Evolutionary conservation across 805 yeast species (phyloP).

Genomic region (Saturnispora zaruensis): DNA sequence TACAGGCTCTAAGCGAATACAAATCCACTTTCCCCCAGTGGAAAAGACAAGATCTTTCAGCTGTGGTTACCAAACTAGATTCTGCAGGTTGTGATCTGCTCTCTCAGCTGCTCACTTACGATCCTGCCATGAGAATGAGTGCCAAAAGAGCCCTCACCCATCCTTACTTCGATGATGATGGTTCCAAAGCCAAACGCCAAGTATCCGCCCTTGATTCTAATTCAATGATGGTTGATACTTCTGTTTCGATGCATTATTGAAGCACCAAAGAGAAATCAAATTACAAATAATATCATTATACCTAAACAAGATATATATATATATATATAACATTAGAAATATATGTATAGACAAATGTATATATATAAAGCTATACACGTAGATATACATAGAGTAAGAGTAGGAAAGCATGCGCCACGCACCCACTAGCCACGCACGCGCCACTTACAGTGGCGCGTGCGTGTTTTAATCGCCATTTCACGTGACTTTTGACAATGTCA

Average conservation of each 20-base stretch:
- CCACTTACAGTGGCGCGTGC: neutral
- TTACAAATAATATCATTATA: neutral
- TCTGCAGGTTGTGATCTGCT: slow-evolving; percentile 76
- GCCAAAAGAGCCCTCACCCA: slow-evolving; percentile 89
- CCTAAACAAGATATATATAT: neutral
- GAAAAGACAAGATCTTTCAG: slow-evolving; percentile 63
- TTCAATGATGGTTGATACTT: slow-evolving; percentile 6
- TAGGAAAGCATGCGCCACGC: neutral
- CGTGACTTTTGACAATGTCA: neutral
- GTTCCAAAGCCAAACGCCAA: slow-evolving; percentile 23
- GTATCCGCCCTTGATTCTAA: slow-evolving; percentile 12
- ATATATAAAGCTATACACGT: no score
- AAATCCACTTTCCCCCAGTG: slow-evolving; percentile 91
- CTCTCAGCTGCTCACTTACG: slow-evolving; percentile 73
- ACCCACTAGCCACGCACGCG: neutral
- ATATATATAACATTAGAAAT: neutral
- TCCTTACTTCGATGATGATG: slow-evolving; percentile 57
- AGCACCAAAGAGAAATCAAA: neutral
- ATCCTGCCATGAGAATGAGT: slow-evolving; percentile 87
- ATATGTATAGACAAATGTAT: neutral
- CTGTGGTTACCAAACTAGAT: slow-evolving; percentile 71
- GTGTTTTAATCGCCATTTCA: neutral
- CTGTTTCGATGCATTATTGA: slow-evolving; percentile 6
- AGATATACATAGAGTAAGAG: neutral
- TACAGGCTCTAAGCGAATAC: slow-evolving; percentile 82